A percentile compares a stretch with the other conserved stretches of the same genome.
Conservation (phyloP, 345 rosid genomes). For the Sonneratia caseolaris region DNA sequence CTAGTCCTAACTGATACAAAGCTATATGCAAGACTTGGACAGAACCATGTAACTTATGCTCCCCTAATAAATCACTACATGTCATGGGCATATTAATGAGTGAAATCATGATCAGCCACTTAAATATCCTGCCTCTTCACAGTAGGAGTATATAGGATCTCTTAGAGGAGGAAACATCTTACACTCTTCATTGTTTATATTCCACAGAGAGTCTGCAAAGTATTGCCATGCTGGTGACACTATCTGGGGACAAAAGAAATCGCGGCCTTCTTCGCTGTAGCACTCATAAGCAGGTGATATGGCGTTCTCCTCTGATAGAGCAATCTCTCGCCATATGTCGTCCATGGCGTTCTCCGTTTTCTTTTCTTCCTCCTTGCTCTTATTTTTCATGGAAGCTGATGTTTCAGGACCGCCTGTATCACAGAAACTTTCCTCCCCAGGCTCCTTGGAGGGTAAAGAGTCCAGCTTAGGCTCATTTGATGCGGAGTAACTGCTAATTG, state of each 20-base stretch:
- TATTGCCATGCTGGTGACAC: slow-evolving; percentile 59
- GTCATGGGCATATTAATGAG: slow-evolving; percentile 37
- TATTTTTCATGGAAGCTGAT: slow-evolving; percentile 19
- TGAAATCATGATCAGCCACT: slow-evolving; percentile 46
- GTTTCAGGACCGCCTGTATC: slow-evolving; percentile 61
- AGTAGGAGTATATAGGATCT: slow-evolving; percentile 29
- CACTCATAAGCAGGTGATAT: slow-evolving; percentile 42
- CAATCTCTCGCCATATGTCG: slow-evolving; percentile 88
- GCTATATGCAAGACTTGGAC: slow-evolving; percentile 8
- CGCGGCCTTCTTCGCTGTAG: slow-evolving; percentile 34
- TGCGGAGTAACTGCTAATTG: slow-evolving; percentile 39
- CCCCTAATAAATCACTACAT: slow-evolving; percentile 10
- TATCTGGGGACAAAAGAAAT: slow-evolving; percentile 33
- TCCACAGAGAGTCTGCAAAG: slow-evolving; percentile 55
- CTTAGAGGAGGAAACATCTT: slow-evolving; percentile 38
- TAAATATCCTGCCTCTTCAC: slow-evolving; percentile 29
- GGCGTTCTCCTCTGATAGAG: slow-evolving; percentile 34
- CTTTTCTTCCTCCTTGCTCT: slow-evolving; percentile 26
- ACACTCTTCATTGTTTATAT: slow-evolving; percentile 47
- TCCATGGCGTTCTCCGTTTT: slow-evolving; percentile 48
- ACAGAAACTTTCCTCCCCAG: slow-evolving; percentile 57
- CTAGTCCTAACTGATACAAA: slow-evolving; percentile 9
- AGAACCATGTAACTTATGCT: slow-evolving; percentile 19
- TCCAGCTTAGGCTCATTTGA: slow-evolving; percentile 42
- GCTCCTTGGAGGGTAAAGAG: slow-evolving; percentile 29